Evolutionary conservation across 352 stramenopile species (phyloP).

Genomic region (Peronospora belbahrii): DNA sequence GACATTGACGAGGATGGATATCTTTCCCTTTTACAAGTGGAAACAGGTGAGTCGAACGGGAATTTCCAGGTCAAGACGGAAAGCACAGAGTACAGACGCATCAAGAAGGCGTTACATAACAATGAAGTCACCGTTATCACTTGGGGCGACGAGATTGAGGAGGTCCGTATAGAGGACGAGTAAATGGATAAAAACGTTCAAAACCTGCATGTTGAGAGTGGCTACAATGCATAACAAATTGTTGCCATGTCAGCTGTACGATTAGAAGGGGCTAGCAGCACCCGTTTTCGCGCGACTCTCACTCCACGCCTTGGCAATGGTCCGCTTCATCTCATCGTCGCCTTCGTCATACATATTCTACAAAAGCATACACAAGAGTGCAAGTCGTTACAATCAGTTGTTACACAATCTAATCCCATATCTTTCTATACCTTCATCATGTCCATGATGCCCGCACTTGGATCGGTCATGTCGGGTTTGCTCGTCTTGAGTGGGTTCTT

Average conservation of each 20-base stretch:
- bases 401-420: neutral
- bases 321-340: slow-evolving; percentile 86
- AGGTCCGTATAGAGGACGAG: slow-evolving; percentile 32
- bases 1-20: slow-evolving; percentile 71
- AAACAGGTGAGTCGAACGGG: slow-evolving; percentile 61
- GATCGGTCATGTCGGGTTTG: slow-evolving; percentile 52
- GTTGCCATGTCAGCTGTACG: neutral
- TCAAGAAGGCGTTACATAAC: slow-evolving; percentile 58
- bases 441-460: slow-evolving; percentile 81
- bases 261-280: slow-evolving; percentile 20
- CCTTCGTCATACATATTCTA: slow-evolving; percentile 87
- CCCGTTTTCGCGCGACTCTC: slow-evolving; percentile 73
- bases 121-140: slow-evolving; percentile 48
- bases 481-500: slow-evolving; percentile 62
- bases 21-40: slow-evolving; percentile 55
- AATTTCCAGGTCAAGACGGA: slow-evolving; percentile 64
- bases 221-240: slow-evolving; percentile 3
- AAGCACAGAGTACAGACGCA: slow-evolving; percentile 57
- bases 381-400: neutral
- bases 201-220: slow-evolving; percentile 21
- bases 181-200: slow-evolving; percentile 7
- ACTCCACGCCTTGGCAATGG: slow-evolving; percentile 83
- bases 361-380: neutral
- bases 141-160: slow-evolving; percentile 38
- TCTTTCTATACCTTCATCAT: slow-evolving; percentile 74